phyloP scores from a whole-genome alignment of 805 yeast species.

The Scheffersomyces coipomensis region DNA sequence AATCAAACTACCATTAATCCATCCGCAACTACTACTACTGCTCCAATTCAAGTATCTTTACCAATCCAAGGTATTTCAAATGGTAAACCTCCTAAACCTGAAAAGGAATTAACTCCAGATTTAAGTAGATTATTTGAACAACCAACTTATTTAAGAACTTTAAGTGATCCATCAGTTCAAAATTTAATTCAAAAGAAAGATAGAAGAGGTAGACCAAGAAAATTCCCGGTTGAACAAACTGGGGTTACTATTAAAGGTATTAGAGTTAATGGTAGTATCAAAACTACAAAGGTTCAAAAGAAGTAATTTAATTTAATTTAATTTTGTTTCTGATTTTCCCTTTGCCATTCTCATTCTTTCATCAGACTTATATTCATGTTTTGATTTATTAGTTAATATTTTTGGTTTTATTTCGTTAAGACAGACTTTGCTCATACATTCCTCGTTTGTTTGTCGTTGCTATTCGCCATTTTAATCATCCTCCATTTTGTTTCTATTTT shows the following conservation, averaged over 20 bases:
- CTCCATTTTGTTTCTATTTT: too few species aligned
- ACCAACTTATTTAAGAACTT: conserved; percentile 25
- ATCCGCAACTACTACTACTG: not conserved
- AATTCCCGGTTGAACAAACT: conserved; percentile 46
- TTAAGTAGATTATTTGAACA: conserved; percentile 23
- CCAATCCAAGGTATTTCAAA: not conserved
- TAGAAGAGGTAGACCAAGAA: conserved; percentile 51
- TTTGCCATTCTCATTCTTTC: too few species aligned
- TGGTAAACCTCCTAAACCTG: conserved; percentile 1
- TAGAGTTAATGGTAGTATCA: conserved; percentile 34
- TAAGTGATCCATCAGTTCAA: conserved; percentile 31
- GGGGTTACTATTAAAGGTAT: conserved; percentile 45
- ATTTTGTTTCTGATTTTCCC: too few species aligned
- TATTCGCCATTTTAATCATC: conserved; percentile 1
- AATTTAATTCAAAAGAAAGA: conserved; percentile 39
- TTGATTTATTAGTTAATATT: too few species aligned
- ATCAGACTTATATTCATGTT: too few species aligned
- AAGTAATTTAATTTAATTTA: too few species aligned
- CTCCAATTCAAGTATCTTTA: not conserved
- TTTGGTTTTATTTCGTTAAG: not conserved
- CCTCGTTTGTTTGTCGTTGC: not conserved
- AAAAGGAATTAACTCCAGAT: conserved; percentile 5
- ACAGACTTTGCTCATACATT: not conserved
- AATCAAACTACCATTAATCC: not conserved
- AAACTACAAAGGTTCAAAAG: conserved; percentile 11